Percentiles rank a stretch among this genome's conserved stretches.
Evolutionary conservation across 768 basidiomycete species (phyloP).

Genomic region (Postia placenta): DNA sequence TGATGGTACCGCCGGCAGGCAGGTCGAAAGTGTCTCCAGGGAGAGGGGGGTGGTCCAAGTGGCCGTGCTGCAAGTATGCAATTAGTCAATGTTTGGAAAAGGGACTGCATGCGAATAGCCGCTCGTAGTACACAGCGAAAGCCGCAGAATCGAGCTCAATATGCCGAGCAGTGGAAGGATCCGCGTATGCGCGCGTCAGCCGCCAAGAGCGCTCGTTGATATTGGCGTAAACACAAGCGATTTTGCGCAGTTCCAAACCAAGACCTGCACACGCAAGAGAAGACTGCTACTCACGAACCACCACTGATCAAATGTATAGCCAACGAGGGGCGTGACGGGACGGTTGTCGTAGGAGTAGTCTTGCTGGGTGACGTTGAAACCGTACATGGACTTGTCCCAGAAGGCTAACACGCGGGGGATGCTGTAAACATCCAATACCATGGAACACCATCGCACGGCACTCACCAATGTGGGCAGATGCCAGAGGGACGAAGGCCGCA

Average conservation of each 20-base stretch:
- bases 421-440: background rate
- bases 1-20: constrained; percentile 50
- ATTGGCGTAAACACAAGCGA: too few species aligned
- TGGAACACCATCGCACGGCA: background rate
- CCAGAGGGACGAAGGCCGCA: constrained; percentile 11
- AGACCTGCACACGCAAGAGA: too few species aligned
- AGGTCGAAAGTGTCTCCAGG: constrained; percentile 51
- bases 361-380: constrained; percentile 41
- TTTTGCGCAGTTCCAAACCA: too few species aligned
- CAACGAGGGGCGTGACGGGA: constrained; percentile 38
- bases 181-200: too few species aligned
- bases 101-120: too few species aligned
- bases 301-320: constrained; percentile 37
- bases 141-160: too few species aligned
- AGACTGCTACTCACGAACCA: too few species aligned
- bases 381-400: constrained; percentile 31
- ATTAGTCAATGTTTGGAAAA: too few species aligned
- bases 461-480: constrained; percentile 17
- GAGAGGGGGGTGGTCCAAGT: constrained; percentile 54
- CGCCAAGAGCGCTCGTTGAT: too few species aligned
- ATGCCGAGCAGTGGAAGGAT: too few species aligned
- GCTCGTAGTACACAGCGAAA: too few species aligned
- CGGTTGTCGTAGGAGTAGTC: constrained; percentile 60
- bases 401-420: constrained; percentile 15
- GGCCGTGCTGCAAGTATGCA: too few species aligned